Evolutionary conservation across 805 yeast genomes (phyloP).

Genomic region (Alloascoidea africana): DNA sequence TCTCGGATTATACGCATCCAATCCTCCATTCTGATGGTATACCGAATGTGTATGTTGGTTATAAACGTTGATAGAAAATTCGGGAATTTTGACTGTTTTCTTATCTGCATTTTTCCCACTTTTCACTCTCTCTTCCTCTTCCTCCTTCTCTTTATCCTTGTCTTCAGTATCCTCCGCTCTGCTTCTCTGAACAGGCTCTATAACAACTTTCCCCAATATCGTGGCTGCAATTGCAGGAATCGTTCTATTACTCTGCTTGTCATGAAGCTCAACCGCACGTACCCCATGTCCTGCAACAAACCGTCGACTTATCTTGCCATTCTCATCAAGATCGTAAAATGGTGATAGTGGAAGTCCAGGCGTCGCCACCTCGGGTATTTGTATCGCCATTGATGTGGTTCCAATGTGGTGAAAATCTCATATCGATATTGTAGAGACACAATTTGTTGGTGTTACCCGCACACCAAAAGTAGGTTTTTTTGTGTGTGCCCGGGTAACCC

Average conservation of each 20-base stretch:
- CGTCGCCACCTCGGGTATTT: background rate
- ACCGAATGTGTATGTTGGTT: conserved; percentile 9
- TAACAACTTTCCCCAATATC: conserved; percentile 6
- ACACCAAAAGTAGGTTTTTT: no score
- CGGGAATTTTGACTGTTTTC: conserved; percentile 15
- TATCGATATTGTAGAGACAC: no score
- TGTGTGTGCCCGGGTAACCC: no score
- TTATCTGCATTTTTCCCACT: conserved; percentile 8
- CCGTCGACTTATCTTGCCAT: background rate
- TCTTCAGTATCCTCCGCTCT: conserved; percentile 2
- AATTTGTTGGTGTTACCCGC: no score
- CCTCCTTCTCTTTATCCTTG: conserved; percentile 6
- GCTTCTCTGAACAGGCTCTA: conserved; percentile 5
- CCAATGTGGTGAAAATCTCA: no score
- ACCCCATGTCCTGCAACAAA: background rate
- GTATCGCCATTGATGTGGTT: background rate
- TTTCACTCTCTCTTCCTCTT: conserved; percentile 6
- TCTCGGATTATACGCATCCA: conserved; percentile 11
- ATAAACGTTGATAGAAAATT: conserved; percentile 11
- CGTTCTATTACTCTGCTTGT: background rate
- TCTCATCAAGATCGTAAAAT: background rate
- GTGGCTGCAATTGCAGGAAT: conserved; percentile 6
- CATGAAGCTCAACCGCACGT: background rate
- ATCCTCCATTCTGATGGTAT: conserved; percentile 6
- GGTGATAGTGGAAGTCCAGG: background rate